These are phyloP conservation scores for Syzygium grande DNA, from an alignment of 345 rosid species.

Conservation along the genomic window DNA sequence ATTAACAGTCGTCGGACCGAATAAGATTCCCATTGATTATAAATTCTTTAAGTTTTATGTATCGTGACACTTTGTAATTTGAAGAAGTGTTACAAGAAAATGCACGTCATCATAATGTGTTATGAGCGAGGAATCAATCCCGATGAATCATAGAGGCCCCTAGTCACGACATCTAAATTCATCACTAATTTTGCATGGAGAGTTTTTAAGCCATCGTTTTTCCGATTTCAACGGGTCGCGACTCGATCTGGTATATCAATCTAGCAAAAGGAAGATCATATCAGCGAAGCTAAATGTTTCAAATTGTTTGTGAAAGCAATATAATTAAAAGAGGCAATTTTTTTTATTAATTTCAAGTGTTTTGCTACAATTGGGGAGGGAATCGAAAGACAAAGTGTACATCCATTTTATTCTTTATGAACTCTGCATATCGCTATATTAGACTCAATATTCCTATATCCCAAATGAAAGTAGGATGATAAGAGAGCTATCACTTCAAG, in stretches of 20 bases:
- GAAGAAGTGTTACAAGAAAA: background rate
- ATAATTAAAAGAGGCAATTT: background rate
- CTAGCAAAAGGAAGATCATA: background rate
- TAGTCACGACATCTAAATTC: background rate
- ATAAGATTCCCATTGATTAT: background rate
- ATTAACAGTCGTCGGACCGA: background rate
- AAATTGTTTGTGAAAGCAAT: background rate
- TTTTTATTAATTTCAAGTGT: background rate
- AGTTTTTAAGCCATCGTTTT: background rate
- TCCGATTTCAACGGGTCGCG: background rate
- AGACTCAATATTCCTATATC: background rate
- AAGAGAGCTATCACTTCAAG: background rate
- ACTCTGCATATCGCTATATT: background rate
- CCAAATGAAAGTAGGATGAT: background rate
- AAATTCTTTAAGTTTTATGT: background rate
- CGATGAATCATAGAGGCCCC: background rate
- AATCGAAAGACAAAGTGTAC: background rate
- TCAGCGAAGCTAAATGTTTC: background rate
- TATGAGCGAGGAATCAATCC: background rate
- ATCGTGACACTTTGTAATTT: background rate
- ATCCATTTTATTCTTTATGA: background rate
- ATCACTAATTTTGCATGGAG: background rate
- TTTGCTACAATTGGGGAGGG: background rate
- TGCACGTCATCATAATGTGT: background rate
- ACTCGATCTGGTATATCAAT: background rate